Percentiles rank a stretch among this genome's conserved stretches.
phyloP scores from a whole-genome alignment of 225 moss, liverwort and hornwort species.

The Polytrichum formosum region DNA sequence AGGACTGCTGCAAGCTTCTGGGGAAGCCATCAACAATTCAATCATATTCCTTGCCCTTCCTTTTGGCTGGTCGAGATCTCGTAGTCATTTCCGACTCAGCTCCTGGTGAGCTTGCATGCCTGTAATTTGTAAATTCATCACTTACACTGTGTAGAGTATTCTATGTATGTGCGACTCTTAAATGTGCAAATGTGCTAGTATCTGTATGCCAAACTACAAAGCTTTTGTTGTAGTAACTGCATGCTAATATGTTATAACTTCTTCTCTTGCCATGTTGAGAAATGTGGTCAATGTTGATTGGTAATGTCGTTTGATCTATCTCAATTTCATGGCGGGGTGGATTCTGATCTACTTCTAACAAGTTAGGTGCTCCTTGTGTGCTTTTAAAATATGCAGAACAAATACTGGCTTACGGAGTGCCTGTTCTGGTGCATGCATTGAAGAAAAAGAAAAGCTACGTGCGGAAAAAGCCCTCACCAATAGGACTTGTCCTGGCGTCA shows the following conservation, averaged over 20 bases:
- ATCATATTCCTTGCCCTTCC: slow-evolving; percentile 27
- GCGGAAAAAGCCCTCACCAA: slow-evolving; percentile 26
- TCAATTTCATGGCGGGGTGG: no score
- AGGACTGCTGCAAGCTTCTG: slow-evolving; percentile 25
- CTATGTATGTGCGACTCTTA: no score
- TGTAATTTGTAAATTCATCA: no score
- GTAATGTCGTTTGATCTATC: no score
- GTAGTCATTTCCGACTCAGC: slow-evolving; percentile 17
- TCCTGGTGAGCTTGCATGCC: slow-evolving; percentile 18
- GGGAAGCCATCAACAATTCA: slow-evolving; percentile 25
- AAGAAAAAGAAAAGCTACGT: slow-evolving; percentile 32
- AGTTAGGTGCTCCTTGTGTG: neutral
- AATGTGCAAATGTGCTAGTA: no score
- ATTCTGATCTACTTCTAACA: no score
- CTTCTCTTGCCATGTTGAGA: no score
- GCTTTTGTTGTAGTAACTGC: no score
- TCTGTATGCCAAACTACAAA: no score
- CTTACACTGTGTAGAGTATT: no score
- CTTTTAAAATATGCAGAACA: slow-evolving; percentile 13
- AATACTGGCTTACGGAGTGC: slow-evolving; percentile 18
- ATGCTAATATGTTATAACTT: no score
- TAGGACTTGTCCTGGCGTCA: slow-evolving; percentile 17
- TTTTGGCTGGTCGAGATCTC: slow-evolving; percentile 24
- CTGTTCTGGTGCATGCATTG: slow-evolving; percentile 19
- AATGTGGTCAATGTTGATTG: no score